phyloP scores from a whole-genome alignment of 2,329 filamentous ascomycete genomes.

The Alternaria triticina region DNA sequence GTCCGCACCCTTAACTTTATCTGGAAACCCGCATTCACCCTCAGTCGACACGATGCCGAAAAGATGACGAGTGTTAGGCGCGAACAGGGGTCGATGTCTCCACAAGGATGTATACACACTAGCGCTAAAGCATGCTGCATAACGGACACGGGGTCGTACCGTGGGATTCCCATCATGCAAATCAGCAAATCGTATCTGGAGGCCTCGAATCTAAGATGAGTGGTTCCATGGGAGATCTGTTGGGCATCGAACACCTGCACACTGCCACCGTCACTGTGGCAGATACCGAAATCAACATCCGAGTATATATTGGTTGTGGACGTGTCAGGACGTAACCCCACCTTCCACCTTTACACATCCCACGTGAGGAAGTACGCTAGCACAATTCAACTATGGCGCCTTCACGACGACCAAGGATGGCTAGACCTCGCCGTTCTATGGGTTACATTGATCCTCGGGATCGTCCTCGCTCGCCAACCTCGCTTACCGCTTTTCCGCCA shows the following conservation, averaged over 20 bases:
- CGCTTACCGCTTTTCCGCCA: neutral
- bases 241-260: neutral
- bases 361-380: neutral
- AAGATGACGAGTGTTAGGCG: conserved; percentile 10
- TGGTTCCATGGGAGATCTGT: neutral
- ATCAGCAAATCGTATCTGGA: neutral
- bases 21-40: neutral
- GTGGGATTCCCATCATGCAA: neutral
- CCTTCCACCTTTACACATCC: neutral
- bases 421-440: neutral
- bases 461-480: neutral
- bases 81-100: neutral
- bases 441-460: neutral
- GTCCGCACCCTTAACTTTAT: no score
- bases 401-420: neutral
- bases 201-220: neutral
- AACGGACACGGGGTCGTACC: neutral
- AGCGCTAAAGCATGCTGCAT: neutral
- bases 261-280: neutral
- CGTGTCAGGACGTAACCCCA: neutral
- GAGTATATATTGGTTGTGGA: neutral
- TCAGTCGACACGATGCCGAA: neutral
- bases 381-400: neutral
- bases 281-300: neutral
- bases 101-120: conserved; percentile 6